These are phyloP conservation scores for Penicillium samsonianum DNA, from an alignment of 495 filamentous ascomycete genomes.

Conservation along the genomic window DNA sequence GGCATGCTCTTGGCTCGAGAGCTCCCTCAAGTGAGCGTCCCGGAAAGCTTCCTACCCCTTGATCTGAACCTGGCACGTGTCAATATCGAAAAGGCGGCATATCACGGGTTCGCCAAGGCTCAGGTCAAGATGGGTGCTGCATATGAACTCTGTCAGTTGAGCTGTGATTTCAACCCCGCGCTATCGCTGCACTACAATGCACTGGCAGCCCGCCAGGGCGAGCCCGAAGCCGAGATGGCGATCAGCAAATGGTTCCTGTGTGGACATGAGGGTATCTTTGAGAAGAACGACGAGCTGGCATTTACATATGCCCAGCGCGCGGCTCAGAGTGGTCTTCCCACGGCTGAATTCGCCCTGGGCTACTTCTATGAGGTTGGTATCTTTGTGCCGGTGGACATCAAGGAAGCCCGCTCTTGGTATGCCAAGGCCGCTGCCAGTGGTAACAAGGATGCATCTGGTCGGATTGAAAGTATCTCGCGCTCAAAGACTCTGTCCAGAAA, in stretches of 20 bases:
- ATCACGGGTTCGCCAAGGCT: conserved; percentile 93
- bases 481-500: conserved; percentile 83
- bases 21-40: conserved; percentile 81
- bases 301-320: conserved; percentile 89
- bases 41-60: conserved; percentile 69
- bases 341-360: conserved; percentile 94
- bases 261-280: conserved; percentile 85
- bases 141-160: conserved; percentile 89
- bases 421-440: conserved; percentile 85
- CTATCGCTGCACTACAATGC: conserved; percentile 95
- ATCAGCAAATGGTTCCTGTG: conserved; percentile 99
- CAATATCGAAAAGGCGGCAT: conserved; percentile 96
- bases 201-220: conserved; percentile 83
- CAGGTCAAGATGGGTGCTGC: conserved; percentile 97
- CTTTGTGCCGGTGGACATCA: conserved; percentile 75
- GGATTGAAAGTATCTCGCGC: conserved; percentile 82
- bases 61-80: conserved; percentile 74
- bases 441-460: conserved; percentile 81
- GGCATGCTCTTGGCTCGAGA: conserved; percentile 93
- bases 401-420: conserved; percentile 88
- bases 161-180: conserved; percentile 92
- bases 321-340: conserved; percentile 74
- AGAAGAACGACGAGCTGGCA: conserved; percentile 92
- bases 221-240: conserved; percentile 90
- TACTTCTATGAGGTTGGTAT: conserved; percentile 98